phyloP scores from a whole-genome alignment of 2,329 filamentous ascomycete genomes.

The Chaetomiaceae sp. region DNA sequence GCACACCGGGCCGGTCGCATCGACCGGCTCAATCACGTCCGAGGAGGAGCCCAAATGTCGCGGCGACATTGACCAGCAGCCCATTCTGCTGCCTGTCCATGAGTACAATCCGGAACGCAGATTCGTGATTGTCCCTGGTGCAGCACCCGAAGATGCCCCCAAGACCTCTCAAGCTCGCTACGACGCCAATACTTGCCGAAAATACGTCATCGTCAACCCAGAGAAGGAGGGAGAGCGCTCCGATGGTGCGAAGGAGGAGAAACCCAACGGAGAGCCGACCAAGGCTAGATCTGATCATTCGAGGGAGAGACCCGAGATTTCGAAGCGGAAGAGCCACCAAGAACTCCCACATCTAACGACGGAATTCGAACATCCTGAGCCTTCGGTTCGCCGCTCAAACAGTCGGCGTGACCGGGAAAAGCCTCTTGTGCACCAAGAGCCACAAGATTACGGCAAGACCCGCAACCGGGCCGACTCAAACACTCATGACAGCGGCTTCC shows the following conservation, averaged over 20 bases:
- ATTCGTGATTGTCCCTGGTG: conserved; percentile 52
- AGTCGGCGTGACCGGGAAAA: conserved; percentile 21
- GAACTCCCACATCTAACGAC: conserved; percentile 43
- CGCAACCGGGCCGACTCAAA: conserved; percentile 18
- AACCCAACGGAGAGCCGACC: conserved; percentile 16
- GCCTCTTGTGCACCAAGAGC: conserved; percentile 19
- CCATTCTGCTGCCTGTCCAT: conserved; percentile 58
- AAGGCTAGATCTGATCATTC: conserved; percentile 27
- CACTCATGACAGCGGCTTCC: conserved; percentile 30
- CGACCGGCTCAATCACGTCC: conserved; percentile 24
- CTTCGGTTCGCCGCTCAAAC: conserved; percentile 16
- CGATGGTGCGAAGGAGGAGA: conserved; percentile 19
- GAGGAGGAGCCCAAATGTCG: conserved; percentile 54
- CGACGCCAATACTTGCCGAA: conserved; percentile 39
- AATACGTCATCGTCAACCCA: conserved; percentile 30
- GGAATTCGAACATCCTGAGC: conserved; percentile 28
- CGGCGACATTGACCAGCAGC: conserved; percentile 62
- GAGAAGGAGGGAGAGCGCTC: conserved; percentile 20
- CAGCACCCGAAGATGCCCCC: conserved; percentile 18
- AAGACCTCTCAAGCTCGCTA: conserved; percentile 26
- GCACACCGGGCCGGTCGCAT: conserved; percentile 35
- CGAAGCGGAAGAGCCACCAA: conserved; percentile 32
- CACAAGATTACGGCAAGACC: conserved; percentile 30
- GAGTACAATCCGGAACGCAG: conserved; percentile 57
- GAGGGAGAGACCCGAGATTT: conserved; percentile 26